Evolutionary conservation across 2,329 filamentous ascomycete species (phyloP).

Genomic region (Rhytidhysteron rufulum): DNA sequence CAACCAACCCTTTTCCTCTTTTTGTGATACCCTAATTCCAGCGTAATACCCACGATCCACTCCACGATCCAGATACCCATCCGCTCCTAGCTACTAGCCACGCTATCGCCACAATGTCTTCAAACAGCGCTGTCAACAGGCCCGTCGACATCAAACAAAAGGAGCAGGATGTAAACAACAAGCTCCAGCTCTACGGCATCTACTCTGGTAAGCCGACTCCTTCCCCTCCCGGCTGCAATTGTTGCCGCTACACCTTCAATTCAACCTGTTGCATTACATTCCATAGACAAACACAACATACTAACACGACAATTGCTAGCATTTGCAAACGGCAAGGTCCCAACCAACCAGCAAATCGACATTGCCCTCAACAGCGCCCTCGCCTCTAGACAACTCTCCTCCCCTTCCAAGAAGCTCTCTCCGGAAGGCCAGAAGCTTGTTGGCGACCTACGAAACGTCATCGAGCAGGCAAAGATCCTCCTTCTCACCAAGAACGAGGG

Average conservation of each 20-base stretch:
- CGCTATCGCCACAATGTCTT: conserved; percentile 9
- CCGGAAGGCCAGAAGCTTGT: conserved; percentile 77
- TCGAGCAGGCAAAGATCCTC: conserved; percentile 79
- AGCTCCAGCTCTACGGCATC: conserved; percentile 94
- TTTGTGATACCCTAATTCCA: conserved; percentile 1
- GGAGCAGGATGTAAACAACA: conserved; percentile 83
- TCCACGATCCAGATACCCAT: not conserved
- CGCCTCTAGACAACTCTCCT: conserved; percentile 63
- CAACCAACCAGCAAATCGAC: conserved; percentile 95
- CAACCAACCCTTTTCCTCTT: not conserved
- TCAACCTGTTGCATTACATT: conserved; percentile 4
- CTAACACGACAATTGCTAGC: conserved; percentile 46
- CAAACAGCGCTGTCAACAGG: conserved; percentile 57
- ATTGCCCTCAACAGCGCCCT: conserved; percentile 88
- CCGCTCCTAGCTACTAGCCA: not conserved
- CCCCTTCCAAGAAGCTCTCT: conserved; percentile 74
- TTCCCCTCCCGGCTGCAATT: conserved; percentile 2
- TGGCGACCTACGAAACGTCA: conserved; percentile 70
- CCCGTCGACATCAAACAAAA: conserved; percentile 71
- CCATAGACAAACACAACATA: conserved; percentile 11
- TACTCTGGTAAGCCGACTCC: conserved; percentile 53
- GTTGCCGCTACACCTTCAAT: not conserved
- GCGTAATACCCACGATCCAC: conserved; percentile 1
- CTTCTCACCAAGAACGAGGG: conserved; percentile 92
- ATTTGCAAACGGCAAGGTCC: conserved; percentile 84